Evolutionary conservation across 768 basidiomycete species (phyloP), one percentile per base, ranked within the genome.

Genomic region (Daedalea quercina): DNA sequence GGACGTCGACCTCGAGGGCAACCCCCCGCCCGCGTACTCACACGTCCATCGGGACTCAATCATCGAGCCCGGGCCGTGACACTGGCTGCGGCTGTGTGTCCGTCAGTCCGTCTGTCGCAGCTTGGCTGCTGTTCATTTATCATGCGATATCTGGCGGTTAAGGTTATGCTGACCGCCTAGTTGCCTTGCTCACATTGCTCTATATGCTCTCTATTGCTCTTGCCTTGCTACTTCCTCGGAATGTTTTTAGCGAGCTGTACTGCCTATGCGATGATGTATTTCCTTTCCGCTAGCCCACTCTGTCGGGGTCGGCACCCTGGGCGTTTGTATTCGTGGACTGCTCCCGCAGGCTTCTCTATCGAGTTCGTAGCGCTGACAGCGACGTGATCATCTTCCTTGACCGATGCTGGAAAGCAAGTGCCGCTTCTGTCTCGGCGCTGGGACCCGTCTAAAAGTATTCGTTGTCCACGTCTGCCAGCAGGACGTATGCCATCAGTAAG

Each of bases 11-110:
- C 4, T 31, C 28, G 28, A 31, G 28, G 55, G 53, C 25, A 44
- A 33, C 35, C 60, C 56, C 2, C 60, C 60, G 6, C 55, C 57
- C 11, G 54, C 54, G 12, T 58, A 58, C 26, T 23, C 52, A 24
- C 58, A 51, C 49, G 54, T 12, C 7, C 23, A 28, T 9, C 28
- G 37, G 8, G 37, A 40, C 9, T 24, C 44, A 6, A 45, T 23
- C 44, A 9, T 45, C 9, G 22, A 9, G 22, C 44, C 26, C n/a
- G n/a, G n/a, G n/a, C n/a, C n/a, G n/a, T n/a, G n/a, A n/a, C n/a
- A n/a, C n/a, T n/a, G n/a, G n/a, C n/a, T n/a, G n/a, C n/a, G n/a
- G n/a, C n/a, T n/a, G 22, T 28, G 44, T 8, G 4, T 23, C 11
- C 20, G 44, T 45, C 4, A 45, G n/a, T n/a, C 44, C 26, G 19